Evolutionary conservation across 495 filamentous ascomycete genomes (phyloP), one percentile per base, ranked within the genome.

Genomic region (Chaetomidium leptoderma): DNA sequence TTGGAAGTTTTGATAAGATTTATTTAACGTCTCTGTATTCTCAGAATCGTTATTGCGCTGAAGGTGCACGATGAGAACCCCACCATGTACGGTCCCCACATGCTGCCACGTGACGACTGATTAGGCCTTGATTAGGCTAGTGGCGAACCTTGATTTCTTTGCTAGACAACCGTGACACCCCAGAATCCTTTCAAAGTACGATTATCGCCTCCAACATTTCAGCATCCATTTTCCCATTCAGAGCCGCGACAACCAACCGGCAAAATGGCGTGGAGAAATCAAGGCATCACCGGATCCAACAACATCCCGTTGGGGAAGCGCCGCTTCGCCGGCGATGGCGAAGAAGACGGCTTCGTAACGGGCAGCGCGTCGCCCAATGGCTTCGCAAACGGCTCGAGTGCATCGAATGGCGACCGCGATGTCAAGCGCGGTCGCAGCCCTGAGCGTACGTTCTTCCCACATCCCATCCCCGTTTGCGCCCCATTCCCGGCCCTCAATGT

Each of bases 271-370:
- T 95, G 92, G 91, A 86, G 91, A 71, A 89, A 85, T 66, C 90
- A 95, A 78, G 95, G 95, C 53, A 93, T 96, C 68, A 99, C 95
- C 13, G 95, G 95, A 46, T 97, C 95, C 43, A 99, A 99, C 76
- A 97, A 97, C 64, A 93, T 97, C 67, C 95, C 95, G 61, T 76
- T 99, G 58, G 95, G 95, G 30, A 88, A 81, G 57, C 90, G 95
- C 65, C 88, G 92, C 59, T 95, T 97, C 63, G 85, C 82, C 52
- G 88, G 81, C 53, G 86, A 87, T 49, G 84, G 82, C 21, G 70
- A 48, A 21, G 54, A 49, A 17, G 52, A 32, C 14, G 43, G 42
- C 53, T 64, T 47, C 76, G 81, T 33, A 84, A 86, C 30, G 13
- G 40, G 43, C 58, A 47, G 36, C 39, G 43, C 26, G 3, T 48